These are phyloP conservation scores for Cymbidium sinense DNA, from an alignment of 106 monocot species.

Conservation along the genomic window DNA sequence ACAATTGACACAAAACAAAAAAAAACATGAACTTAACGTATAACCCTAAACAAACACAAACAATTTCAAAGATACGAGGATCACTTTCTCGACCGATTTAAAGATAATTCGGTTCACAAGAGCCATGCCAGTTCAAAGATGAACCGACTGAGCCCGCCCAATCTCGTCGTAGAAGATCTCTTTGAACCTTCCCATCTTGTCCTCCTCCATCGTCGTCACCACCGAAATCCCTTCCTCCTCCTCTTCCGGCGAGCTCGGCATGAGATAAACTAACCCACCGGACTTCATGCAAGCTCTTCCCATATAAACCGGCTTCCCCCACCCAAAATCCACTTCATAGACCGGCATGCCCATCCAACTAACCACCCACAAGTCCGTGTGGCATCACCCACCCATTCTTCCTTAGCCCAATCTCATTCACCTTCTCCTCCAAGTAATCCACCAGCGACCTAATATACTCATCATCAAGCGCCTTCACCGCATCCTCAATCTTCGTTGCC, in stretches of 20 bases:
- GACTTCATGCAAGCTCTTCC: slow-evolving; percentile 24
- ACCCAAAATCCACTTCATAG: slow-evolving; percentile 46
- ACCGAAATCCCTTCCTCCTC: slow-evolving; percentile 12
- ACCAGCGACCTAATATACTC: slow-evolving; percentile 39
- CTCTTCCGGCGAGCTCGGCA: slow-evolving; percentile 3
- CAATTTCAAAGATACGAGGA: too few relatives aligned
- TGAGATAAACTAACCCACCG: slow-evolving; percentile 18
- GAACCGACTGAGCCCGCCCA: neutral
- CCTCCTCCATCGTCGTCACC: slow-evolving; percentile 23
- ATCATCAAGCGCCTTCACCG: slow-evolving; percentile 11
- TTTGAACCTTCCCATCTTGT: slow-evolving; percentile 22
- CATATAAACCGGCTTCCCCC: slow-evolving; percentile 44
- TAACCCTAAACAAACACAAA: too few relatives aligned
- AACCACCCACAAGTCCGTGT: slow-evolving; percentile 20
- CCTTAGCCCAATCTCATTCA: slow-evolving; percentile 6
- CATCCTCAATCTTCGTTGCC: slow-evolving; percentile 18
- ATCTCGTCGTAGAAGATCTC: slow-evolving; percentile 20
- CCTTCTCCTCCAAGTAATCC: slow-evolving; percentile 35
- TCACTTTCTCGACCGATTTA: too few relatives aligned
- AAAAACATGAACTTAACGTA: too few relatives aligned
- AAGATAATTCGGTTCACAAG: too few relatives aligned
- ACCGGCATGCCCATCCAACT: slow-evolving; percentile 42
- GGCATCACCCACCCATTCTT: slow-evolving; percentile 12
- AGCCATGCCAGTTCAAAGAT: neutral
- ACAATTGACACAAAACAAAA: too few relatives aligned